Evolutionary conservation across 257 asterid genomes (phyloP), one percentile per base, ranked within the genome.

Genomic region (Misopates orontium): DNA sequence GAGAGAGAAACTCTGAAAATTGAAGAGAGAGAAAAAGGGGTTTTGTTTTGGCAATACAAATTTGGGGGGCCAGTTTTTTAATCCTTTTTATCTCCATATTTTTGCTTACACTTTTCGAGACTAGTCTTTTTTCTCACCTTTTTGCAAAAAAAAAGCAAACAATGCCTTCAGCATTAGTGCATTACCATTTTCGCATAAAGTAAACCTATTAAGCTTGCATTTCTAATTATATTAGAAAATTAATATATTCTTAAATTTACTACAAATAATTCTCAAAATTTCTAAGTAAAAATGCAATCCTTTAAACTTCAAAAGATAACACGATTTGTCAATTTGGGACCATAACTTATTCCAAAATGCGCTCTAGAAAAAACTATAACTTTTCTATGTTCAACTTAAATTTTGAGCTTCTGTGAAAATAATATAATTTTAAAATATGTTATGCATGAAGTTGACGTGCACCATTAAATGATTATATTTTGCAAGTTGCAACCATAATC

Each of bases 81-180:
- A 47, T 67, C 44, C 15, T 13, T 48, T 55, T 55, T 47, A 51
- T 69, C 60, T 45, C 66, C 70, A 61, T 59, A 49, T 58, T 63
- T 58, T 56, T 68, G 67, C 62, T 3, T 17, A 60, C 76, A 20
- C 73, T 40, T 72, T 63, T 71, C 49, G 45, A 59, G 21, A 3
- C 17, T 45, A 2, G 42, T 36, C 42, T 8, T 10, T 45, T 64
- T 67, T 22, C 56, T 55, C 44, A 18, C 67, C 69, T 70, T 74
- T 71, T 64, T 28, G 69, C 75, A n/a, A 50, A 55, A 56, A n/a
- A 50, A 55, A 56, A 67, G 42, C 73, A 56, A 45, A 62, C 20
- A 11, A 13, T 8, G 13, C 15, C 19, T 31, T 68, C 24, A 45
- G 50, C 68, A 42, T 58, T 58, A n/a, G n/a, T 28, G 7, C 36